Conservation (phyloP, 805 yeast genomes). For the Kodamaea nitidulidarum region DNA sequence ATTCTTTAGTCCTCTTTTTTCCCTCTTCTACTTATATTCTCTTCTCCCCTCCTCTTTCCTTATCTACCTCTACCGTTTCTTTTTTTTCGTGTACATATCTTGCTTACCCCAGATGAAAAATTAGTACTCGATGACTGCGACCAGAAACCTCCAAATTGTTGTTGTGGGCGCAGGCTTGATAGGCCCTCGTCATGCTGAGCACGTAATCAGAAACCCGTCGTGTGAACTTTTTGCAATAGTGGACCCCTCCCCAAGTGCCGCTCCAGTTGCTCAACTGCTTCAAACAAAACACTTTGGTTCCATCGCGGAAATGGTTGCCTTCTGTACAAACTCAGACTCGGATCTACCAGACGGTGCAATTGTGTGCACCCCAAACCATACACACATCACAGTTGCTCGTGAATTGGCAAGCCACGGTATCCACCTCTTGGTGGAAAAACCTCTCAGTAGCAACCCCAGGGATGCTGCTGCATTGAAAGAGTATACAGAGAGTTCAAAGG, state of each 20-base stretch:
- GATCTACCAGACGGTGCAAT: conserved; percentile 38
- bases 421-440: conserved; percentile 39
- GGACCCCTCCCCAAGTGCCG: conserved; percentile 23
- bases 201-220: conserved; percentile 16
- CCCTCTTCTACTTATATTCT: background rate
- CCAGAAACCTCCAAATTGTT: conserved; percentile 10
- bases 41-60: background rate
- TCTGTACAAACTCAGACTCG: conserved; percentile 15
- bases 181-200: conserved; percentile 27
- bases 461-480: conserved; percentile 33
- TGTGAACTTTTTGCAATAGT: conserved; percentile 23
- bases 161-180: conserved; percentile 27
- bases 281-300: conserved; percentile 17
- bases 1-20: background rate
- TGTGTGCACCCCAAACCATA: conserved; percentile 40
- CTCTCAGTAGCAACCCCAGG: conserved; percentile 31
- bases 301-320: conserved; percentile 17
- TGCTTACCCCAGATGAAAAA: background rate
- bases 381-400: conserved; percentile 33
- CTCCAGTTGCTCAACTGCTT: conserved; percentile 16
- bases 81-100: background rate
- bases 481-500: conserved; percentile 21
- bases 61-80: background rate
- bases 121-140: conserved; percentile 9
- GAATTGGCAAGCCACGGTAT: conserved; percentile 34